phyloP scores from a whole-genome alignment of 2,329 filamentous ascomycete species.

The Westerdykella ornata region DNA sequence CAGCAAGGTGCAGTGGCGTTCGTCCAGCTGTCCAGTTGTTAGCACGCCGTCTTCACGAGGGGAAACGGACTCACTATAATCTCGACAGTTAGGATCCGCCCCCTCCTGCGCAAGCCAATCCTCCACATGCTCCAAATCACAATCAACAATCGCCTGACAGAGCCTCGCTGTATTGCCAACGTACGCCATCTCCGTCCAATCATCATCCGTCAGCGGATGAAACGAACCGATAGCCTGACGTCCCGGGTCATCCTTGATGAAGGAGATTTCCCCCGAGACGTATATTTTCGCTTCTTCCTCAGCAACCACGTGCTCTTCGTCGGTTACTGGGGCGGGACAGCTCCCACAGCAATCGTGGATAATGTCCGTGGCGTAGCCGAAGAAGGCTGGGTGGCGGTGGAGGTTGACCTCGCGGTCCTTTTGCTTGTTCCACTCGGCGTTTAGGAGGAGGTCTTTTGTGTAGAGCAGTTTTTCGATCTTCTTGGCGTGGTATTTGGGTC shows the following conservation, averaged over 20 bases:
- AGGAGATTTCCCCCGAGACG: constrained; percentile 65
- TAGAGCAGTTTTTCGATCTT: constrained; percentile 78
- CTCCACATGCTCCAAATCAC: constrained; percentile 61
- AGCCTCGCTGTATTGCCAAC: constrained; percentile 70
- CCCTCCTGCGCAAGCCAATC: constrained; percentile 63
- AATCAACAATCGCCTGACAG: constrained; percentile 74
- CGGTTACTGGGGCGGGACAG: constrained; percentile 63
- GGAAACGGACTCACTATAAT: too few species aligned
- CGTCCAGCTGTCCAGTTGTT: constrained; percentile 46
- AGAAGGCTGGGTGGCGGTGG: constrained; percentile 80
- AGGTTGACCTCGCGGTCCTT: constrained; percentile 69
- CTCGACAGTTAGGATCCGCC: constrained; percentile 64
- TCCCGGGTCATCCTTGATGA: constrained; percentile 75
- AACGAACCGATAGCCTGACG: constrained; percentile 67
- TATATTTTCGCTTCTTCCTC: constrained; percentile 69
- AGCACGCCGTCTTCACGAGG: constrained; percentile 18
- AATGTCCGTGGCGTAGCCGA: constrained; percentile 67
- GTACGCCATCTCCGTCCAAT: constrained; percentile 91
- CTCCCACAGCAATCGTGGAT: constrained; percentile 75
- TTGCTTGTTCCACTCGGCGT: constrained; percentile 75
- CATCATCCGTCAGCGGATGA: constrained; percentile 71
- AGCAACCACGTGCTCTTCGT: constrained; percentile 64
- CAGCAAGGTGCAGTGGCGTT: constrained; percentile 71
- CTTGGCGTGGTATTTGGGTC: constrained; percentile 49
- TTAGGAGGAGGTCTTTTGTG: constrained; percentile 72